Evolutionary conservation across 306 rosid genomes (phyloP), one percentile per base, ranked within the genome.

Genomic region (Prunus padus): DNA sequence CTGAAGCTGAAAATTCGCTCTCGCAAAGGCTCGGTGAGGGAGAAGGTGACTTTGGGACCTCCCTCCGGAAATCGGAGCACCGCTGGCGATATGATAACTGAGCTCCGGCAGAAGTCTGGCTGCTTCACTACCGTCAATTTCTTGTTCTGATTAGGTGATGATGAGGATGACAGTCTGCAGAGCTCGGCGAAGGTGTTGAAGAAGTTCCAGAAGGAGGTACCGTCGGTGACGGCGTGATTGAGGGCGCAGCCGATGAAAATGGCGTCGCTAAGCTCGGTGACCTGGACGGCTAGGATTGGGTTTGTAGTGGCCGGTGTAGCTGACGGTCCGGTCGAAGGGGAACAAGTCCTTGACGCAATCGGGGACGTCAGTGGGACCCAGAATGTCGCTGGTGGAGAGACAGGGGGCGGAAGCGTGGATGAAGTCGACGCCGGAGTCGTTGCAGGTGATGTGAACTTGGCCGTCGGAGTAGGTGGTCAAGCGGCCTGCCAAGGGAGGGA

Each of bases 171-270:
- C 0, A 78, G 84, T 66, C 86, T 74, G 50, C 86, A 84, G 20
- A 74, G 28, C 65, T 90, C 93, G 0, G 98, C 96, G 81, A 95
- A 95, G 13, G 89, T 87, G 59, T 95, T 95, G 88, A 90, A 95
- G 91, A 95, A 95, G 72, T 95, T 90, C 98, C 98, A 95, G 69
- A 91, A 89, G 18, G 98, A 91, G 4, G 98, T 93, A 3, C 98
- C 98, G 68, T 93, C 98, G 0, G 74, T 82, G 63, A 93, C 86
- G 44, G 97, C 88, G 81, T 93, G 98, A 75, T 89, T 91, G 26
- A 87, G 92, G 62, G 94, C 37, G 79, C 91, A 86, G 20, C 91
- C 98, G 5, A 93, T 83, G 77, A 93, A 93, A 7, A 93, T 11
- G 1, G 96, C 96, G 69, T 93, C 98, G 1, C 86, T 85, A 2